Evolutionary conservation across 2,329 filamentous ascomycete species (phyloP).

Genomic region (Leptosphaerulina australis): DNA sequence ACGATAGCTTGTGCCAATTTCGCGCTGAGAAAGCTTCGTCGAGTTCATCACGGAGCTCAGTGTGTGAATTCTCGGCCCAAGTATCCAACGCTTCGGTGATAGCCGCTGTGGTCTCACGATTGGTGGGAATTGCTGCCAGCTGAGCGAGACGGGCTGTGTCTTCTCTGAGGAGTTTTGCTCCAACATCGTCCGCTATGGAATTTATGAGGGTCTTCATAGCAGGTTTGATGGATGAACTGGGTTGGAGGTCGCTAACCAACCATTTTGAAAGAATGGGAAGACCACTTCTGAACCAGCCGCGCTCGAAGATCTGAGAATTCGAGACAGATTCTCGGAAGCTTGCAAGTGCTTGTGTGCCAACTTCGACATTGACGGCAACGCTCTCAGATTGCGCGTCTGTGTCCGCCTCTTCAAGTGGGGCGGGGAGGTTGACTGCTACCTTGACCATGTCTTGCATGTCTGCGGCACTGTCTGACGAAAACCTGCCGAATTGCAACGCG

Average conservation of each 20-base stretch:
- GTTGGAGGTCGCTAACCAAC: conserved; percentile 56
- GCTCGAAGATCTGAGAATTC: conserved; percentile 74
- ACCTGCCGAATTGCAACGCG: conserved; percentile 59
- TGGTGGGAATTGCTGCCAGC: conserved; percentile 45
- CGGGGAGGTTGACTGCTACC: conserved; percentile 64
- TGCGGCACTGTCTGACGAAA: conserved; percentile 47
- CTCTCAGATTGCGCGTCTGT: conserved; percentile 23
- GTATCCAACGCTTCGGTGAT: conserved; percentile 66
- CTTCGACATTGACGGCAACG: conserved; percentile 64
- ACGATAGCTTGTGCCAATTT: conserved; percentile 79
- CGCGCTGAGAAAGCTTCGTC: conserved; percentile 76
- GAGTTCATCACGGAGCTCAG: conserved; percentile 80
- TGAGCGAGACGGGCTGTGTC: conserved; percentile 51
- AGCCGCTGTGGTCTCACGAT: conserved; percentile 52
- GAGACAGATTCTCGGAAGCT: conserved; percentile 72
- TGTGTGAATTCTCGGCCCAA: conserved; percentile 82
- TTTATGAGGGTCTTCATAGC: conserved; percentile 69
- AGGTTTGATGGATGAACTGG: conserved; percentile 61
- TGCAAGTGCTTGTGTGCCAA: conserved; percentile 67
- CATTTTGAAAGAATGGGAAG: conserved; percentile 69
- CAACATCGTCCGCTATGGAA: conserved; percentile 67
- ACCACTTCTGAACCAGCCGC: conserved; percentile 75
- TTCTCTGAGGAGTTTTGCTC: conserved; percentile 58
- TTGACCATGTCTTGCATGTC: conserved; percentile 55
- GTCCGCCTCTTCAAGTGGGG: conserved; percentile 47